A percentile compares a stretch with the other conserved stretches of the same genome.
phyloP scores from a whole-genome alignment of 2,329 filamentous ascomycete genomes.

The Juglanconis juglandina region DNA sequence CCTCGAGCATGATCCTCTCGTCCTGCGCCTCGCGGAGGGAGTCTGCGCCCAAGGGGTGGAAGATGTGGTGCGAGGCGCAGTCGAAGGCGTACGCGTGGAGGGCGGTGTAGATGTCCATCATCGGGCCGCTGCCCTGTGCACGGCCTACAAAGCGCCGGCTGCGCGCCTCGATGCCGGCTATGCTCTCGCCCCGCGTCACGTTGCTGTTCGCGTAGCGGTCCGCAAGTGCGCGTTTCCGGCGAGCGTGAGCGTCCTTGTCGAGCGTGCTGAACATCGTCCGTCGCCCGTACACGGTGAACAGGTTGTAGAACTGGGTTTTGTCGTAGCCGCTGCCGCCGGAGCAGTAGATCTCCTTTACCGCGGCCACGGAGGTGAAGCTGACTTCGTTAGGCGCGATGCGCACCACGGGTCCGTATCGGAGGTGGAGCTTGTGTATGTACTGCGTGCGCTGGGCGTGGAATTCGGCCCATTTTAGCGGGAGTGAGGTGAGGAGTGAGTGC shows the following conservation, averaged over 20 bases:
- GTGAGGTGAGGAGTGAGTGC: conserved; percentile 46
- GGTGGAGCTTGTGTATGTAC: conserved; percentile 55
- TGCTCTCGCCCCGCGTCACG: conserved; percentile 52
- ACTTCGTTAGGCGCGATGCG: conserved; percentile 57
- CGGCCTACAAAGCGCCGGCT: conserved; percentile 53
- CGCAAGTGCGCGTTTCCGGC: conserved; percentile 60
- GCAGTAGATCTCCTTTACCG: conserved; percentile 61
- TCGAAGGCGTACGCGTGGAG: conserved; percentile 68
- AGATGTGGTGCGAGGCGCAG: conserved; percentile 66
- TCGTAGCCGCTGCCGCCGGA: conserved; percentile 61
- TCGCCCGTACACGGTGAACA: conserved; percentile 56
- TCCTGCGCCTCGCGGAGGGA: conserved; percentile 55
- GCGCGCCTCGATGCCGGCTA: conserved; percentile 56
- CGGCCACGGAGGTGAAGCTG: conserved; percentile 53
- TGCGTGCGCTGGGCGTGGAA: conserved; percentile 48
- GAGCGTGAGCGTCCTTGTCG: conserved; percentile 59
- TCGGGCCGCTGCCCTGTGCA: conserved; percentile 44
- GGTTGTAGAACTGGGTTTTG: conserved; percentile 62
- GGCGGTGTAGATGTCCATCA: conserved; percentile 60
- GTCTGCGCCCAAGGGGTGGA: conserved; percentile 61
- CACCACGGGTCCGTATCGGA: conserved; percentile 54
- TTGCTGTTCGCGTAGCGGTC: conserved; percentile 69
- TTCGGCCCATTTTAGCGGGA: conserved; percentile 54
- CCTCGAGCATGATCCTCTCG: conserved; percentile 64
- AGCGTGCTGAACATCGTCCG: conserved; percentile 60